These are phyloP conservation scores for Lenwebbia sp. DNA, from an alignment of 345 rosid genomes.

Conservation along the genomic window DNA sequence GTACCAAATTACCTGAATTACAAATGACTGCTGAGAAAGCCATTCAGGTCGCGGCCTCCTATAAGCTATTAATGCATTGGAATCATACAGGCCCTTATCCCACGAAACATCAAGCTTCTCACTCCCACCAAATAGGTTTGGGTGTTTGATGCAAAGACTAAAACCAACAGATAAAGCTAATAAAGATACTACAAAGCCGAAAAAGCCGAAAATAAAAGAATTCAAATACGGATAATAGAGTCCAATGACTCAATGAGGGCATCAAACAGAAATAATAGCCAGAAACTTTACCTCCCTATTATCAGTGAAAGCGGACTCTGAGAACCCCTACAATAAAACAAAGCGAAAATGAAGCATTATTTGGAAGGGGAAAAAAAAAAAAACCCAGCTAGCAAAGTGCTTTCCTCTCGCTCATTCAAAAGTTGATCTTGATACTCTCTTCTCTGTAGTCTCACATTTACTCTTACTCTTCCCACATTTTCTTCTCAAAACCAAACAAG, in stretches of 20 bases:
- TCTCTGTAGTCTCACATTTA: neutral
- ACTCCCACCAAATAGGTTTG: constrained; percentile 95
- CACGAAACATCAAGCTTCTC: constrained; percentile 93
- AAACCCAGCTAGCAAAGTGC: neutral
- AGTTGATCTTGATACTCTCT: neutral
- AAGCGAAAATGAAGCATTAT: neutral
- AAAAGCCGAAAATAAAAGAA: neutral
- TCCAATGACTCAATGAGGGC: too few species aligned
- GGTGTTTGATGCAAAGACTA: constrained; percentile 90
- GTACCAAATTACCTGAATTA: constrained; percentile 42
- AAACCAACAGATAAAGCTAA: constrained; percentile 8
- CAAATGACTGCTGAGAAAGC: constrained; percentile 85
- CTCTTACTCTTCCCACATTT: neutral
- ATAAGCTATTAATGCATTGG: constrained; percentile 71
- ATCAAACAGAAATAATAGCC: neutral
- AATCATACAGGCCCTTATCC: constrained; percentile 91
- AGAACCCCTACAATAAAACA: constrained; percentile 28
- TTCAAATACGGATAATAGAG: neutral
- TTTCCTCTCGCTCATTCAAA: neutral
- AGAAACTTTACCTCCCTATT: constrained; percentile 65
- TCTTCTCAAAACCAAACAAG: neutral
- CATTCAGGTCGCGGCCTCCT: constrained; percentile 91
- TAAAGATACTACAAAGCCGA: neutral
- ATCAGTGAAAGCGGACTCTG: constrained; percentile 79
- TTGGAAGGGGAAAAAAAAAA: too few species aligned